Evolutionary conservation across 2,329 filamentous ascomycete species (phyloP), one percentile per base, ranked within the genome.

Genomic region (Cladosporium sp.): DNA sequence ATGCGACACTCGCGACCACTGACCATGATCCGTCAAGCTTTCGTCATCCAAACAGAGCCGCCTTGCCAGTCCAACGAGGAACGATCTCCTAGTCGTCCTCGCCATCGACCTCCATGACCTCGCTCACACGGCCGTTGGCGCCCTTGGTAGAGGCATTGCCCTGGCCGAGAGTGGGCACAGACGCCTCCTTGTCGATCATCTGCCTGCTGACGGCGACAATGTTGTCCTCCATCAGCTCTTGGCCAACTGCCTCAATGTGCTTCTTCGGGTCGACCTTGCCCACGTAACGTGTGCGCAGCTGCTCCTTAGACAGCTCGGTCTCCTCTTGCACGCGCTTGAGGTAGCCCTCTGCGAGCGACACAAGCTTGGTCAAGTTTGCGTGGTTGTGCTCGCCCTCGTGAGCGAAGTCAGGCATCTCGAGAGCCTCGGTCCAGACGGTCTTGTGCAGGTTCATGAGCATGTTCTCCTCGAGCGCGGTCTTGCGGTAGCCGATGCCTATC

Each of bases 361-460:
- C 95, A 59, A 99, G 86, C 76, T 91, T 89, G 83, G 97, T 86
- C 79, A 99, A 85, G 69, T 90, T 87, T 64, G 96, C 93, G 77
- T 93, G 91, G 78, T 97, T 99, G 77, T 91, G 88, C 70, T 88
- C 84, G 64, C 89, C 92, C 77, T 98, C 94, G 65, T 87, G 83
- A 70, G 89, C 87, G 85, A 99, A 99, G 79, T 98, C 93, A 67
- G 94, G 91, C 93, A 99, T 98, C 77, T 97, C 88, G 70, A 99
- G 80, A 5, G 94, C 95, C 79, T 99, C 95, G 0, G 96, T 99
- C 95, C 95, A 99, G 53, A 97, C 93, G 72, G 98, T 95, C 85
- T 99, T 99, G 86, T 99, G 95, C 70, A 99, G 83, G 78, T 99
- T 99, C 96, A 99, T 99, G 74, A 99, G 81, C 95, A 99, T 99